These are phyloP conservation scores for Hygrocybe coccinea DNA, from an alignment of 768 basidiomycete genomes.

Conservation along the genomic window DNA sequence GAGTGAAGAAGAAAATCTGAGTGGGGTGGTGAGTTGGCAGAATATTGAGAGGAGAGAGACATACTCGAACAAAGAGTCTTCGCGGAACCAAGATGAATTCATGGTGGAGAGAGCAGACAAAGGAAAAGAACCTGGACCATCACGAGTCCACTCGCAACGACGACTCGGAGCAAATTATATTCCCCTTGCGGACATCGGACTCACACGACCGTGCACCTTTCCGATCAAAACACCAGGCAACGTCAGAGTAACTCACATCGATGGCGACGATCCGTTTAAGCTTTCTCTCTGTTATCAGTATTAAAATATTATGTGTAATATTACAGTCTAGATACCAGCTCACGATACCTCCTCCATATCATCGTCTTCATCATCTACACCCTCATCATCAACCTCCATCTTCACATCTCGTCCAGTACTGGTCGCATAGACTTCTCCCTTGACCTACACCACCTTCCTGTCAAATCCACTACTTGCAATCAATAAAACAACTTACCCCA, in stretches of 20 bases:
- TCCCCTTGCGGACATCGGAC: no score
- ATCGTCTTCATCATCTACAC: constrained; percentile 55
- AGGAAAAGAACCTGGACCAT: no score
- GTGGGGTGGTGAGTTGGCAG: neutral
- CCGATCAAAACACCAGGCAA: constrained; percentile 47
- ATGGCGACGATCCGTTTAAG: neutral
- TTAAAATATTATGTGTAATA: no score
- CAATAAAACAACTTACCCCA: constrained; percentile 41
- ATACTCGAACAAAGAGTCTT: neutral
- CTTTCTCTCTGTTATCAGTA: neutral
- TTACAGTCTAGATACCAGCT: no score
- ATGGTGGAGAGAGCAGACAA: no score
- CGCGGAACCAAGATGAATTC: no score
- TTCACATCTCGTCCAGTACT: constrained; percentile 37
- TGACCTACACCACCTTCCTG: constrained; percentile 2
- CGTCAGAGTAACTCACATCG: no score
- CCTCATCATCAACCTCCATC: constrained; percentile 51
- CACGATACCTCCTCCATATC: constrained; percentile 72
- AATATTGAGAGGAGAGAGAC: neutral
- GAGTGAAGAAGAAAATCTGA: neutral
- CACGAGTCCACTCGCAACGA: no score
- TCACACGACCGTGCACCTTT: constrained; percentile 56
- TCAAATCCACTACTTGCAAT: neutral
- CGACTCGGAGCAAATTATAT: no score
- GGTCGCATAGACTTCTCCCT: constrained; percentile 43